phyloP scores from a whole-genome alignment of 2,329 filamentous ascomycete genomes.

The Boeremia exigua region DNA sequence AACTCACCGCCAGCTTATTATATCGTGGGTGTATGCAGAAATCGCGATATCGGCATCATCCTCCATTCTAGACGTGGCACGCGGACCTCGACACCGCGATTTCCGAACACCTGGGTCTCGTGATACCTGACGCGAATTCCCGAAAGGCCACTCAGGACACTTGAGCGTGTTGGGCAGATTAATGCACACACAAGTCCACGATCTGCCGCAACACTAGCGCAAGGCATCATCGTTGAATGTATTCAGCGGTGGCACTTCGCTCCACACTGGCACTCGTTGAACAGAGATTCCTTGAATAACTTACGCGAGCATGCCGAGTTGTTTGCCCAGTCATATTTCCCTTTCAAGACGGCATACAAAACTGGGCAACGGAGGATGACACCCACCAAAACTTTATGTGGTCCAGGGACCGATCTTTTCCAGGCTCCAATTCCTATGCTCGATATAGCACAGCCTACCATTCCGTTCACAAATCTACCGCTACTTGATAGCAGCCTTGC shows the following conservation, averaged over 20 bases:
- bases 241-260: background rate
- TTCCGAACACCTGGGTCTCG: constrained; percentile 21
- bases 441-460: constrained; percentile 24
- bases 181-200: background rate
- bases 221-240: constrained; percentile 2
- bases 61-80: constrained; percentile 11
- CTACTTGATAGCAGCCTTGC: constrained; percentile 39
- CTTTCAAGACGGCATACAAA: constrained; percentile 37
- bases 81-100: constrained; percentile 10
- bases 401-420: background rate
- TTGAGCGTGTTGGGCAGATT: background rate
- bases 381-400: background rate
- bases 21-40: background rate
- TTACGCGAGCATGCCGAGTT: constrained; percentile 39
- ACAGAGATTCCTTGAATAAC: constrained; percentile 1
- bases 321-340: constrained; percentile 21
- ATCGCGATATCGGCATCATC: constrained; percentile 9
- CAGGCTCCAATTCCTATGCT: constrained; percentile 17
- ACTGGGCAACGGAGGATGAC: constrained; percentile 39
- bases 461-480: constrained; percentile 44
- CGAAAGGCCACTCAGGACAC: background rate
- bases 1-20: background rate
- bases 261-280: background rate
- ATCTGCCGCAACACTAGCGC: background rate
- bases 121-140: constrained; percentile 20